phyloP scores from a whole-genome alignment of 164 flowering plant genomes.

The Vitis rupestris region DNA sequence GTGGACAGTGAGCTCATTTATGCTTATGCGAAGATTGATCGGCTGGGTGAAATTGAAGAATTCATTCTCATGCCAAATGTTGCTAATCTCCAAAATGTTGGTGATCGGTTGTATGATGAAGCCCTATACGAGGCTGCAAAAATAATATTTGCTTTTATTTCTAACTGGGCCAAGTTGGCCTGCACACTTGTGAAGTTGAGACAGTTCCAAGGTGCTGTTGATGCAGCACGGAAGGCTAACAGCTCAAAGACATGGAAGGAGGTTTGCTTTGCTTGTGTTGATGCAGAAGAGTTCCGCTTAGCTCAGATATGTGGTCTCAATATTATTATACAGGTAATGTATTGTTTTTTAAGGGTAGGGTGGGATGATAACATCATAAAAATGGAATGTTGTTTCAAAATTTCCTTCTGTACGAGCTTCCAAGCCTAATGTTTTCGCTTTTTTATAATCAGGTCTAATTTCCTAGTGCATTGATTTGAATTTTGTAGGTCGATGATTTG shows the following conservation, averaged over 20 bases:
- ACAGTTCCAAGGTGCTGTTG: constrained; percentile 99
- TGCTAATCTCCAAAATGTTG: constrained; percentile 96
- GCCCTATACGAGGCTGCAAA: constrained; percentile 95
- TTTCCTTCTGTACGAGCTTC: background rate
- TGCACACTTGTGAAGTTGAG: constrained; percentile 78
- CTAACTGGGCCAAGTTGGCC: constrained; percentile 98
- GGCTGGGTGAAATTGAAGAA: constrained; percentile 94
- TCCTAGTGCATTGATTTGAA: background rate
- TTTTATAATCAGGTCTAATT: too few species aligned
- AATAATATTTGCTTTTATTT: constrained; percentile 89
- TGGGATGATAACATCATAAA: background rate
- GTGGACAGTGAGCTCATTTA: constrained; percentile 98
- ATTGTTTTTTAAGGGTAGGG: background rate
- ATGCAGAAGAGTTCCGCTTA: constrained; percentile 99
- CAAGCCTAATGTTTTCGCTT: background rate
- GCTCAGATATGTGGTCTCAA: constrained; percentile 99
- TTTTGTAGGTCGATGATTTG: constrained; percentile 91
- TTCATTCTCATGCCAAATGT: constrained; percentile 99
- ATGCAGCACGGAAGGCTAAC: constrained; percentile 98
- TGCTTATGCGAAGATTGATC: constrained; percentile 98
- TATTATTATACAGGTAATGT: constrained; percentile 80
- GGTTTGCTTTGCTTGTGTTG: constrained; percentile 99
- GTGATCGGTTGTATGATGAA: constrained; percentile 93
- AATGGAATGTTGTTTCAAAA: background rate
- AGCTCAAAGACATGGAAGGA: constrained; percentile 99